A percentile compares a stretch with the other conserved stretches of the same genome.
Evolutionary conservation across 2,329 filamentous ascomycete species (phyloP).

Genomic region (Pezizomycotina sp.): DNA sequence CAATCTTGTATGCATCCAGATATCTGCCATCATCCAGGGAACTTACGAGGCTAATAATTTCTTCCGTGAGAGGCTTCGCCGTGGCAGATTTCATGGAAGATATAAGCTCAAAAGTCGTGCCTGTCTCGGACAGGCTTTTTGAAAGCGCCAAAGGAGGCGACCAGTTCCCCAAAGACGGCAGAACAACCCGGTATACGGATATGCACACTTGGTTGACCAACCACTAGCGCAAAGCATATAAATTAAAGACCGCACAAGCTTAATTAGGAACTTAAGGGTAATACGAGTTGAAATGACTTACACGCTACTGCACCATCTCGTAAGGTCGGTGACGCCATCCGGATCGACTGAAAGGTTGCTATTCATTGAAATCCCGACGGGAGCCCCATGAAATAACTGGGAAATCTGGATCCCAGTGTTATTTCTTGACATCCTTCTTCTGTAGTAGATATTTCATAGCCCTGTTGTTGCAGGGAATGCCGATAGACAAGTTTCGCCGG

Average conservation of each 20-base stretch:
- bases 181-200: constrained; percentile 8
- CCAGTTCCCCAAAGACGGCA: constrained; percentile 10
- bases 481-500: constrained; percentile 76
- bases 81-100: constrained; percentile 5
- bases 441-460: constrained; percentile 60
- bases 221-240: constrained; percentile 6
- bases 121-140: constrained; percentile 9
- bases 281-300: constrained; percentile 4
- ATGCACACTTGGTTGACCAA: constrained; percentile 8
- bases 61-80: constrained; percentile 3
- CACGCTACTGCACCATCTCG: constrained; percentile 16
- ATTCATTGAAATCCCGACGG: constrained; percentile 11
- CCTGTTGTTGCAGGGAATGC: constrained; percentile 71
- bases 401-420: constrained; percentile 66
- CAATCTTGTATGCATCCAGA: constrained; percentile 11
- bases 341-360: constrained; percentile 10
- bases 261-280: background rate
- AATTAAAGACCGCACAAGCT: background rate
- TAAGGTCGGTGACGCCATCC: constrained; percentile 8
- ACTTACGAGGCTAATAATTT: constrained; percentile 8
- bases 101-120: constrained; percentile 14
- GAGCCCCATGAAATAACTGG: constrained; percentile 68
- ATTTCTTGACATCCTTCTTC: constrained; percentile 53
- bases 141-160: constrained; percentile 8
- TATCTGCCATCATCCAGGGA: constrained; percentile 9